These are phyloP conservation scores for Candida vartiovaarae DNA, from an alignment of 805 yeast species.

Conservation along the genomic window DNA sequence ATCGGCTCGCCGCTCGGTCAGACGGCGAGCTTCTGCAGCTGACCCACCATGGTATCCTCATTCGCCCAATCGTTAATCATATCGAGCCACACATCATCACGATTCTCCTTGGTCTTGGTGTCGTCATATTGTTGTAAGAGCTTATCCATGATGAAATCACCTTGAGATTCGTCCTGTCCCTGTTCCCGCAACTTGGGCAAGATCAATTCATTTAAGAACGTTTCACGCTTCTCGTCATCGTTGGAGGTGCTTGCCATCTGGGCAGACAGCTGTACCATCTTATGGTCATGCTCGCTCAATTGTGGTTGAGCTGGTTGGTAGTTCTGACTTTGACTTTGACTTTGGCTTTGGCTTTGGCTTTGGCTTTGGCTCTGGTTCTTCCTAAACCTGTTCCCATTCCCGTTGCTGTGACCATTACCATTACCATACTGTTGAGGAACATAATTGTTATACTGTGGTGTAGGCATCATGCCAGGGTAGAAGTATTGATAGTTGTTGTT, in stretches of 20 bases:
- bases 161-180: background rate
- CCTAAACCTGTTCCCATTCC: background rate
- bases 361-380: background rate
- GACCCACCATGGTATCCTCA: conserved; percentile 4
- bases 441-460: background rate
- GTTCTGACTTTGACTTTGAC: background rate
- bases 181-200: conserved; percentile 8
- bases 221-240: conserved; percentile 6
- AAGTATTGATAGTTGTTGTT: conserved; percentile 1
- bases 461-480: conserved; percentile 3
- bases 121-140: conserved; percentile 5
- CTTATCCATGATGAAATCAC: conserved; percentile 1
- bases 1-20: background rate
- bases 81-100: conserved; percentile 11
- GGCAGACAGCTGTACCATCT: conserved; percentile 6
- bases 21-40: conserved; percentile 4
- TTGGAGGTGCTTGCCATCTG: conserved; percentile 2
- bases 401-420: background rate
- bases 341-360: no score
- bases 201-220: conserved; percentile 5
- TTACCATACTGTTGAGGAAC: background rate
- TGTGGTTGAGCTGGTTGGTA: background rate
- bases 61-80: conserved; percentile 14
- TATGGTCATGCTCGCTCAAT: conserved; percentile 2
- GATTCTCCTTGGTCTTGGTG: background rate